A percentile compares a stretch with the other conserved stretches of the same genome.
Evolutionary conservation across 306 rosid genomes (phyloP).

Genomic region (Castanea crenata): DNA sequence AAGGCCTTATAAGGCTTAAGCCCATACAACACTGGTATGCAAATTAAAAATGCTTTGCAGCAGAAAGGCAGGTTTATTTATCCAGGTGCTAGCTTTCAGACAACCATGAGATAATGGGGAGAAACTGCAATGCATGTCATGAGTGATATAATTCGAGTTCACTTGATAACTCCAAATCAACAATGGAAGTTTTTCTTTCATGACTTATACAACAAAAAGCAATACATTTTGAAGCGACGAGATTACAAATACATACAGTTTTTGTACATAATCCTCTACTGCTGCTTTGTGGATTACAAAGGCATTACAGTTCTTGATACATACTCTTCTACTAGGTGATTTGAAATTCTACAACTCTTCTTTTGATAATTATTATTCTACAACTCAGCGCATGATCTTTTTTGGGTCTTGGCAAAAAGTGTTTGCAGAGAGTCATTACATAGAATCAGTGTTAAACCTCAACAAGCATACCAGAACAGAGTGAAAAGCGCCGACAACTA

Average conservation of each 20-base stretch:
- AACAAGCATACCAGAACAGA: too few relatives aligned
- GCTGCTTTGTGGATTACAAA: background rate
- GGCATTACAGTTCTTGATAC: background rate
- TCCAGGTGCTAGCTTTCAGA: too few relatives aligned
- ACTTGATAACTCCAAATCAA: background rate
- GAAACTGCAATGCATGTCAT: too few relatives aligned
- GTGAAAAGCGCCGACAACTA: too few relatives aligned
- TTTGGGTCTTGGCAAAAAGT: background rate
- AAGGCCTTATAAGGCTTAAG: too few relatives aligned
- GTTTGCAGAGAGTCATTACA: slow-evolving; percentile 4
- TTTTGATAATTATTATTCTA: background rate
- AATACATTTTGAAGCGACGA: background rate
- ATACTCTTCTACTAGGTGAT: too few relatives aligned
- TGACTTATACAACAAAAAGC: background rate
- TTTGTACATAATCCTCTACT: background rate
- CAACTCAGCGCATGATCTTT: background rate
- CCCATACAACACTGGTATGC: too few relatives aligned
- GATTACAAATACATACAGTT: background rate
- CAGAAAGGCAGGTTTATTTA: too few relatives aligned
- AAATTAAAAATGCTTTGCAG: too few relatives aligned
- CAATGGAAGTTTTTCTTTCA: background rate
- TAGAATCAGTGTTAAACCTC: too few relatives aligned
- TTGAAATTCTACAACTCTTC: background rate
- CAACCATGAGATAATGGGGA: too few relatives aligned
- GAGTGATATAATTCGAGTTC: background rate